A percentile compares a stretch with the other conserved stretches of the same genome.
Conservation (phyloP, 2,329 filamentous ascomycete species). For the Monosporascus cannonballus region DNA sequence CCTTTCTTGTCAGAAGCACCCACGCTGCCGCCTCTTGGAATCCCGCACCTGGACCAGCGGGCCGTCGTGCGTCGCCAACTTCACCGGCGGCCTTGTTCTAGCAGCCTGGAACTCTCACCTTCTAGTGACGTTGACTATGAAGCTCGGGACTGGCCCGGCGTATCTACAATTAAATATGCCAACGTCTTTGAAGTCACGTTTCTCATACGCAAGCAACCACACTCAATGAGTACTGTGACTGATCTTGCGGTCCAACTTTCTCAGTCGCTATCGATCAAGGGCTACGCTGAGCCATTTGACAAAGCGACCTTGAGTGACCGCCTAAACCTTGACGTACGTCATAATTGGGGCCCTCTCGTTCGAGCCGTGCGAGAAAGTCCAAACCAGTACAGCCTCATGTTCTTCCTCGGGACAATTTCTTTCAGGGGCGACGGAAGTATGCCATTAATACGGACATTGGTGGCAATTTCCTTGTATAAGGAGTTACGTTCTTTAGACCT, state of each 20-base stretch:
- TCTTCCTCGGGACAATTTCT: constrained; percentile 17
- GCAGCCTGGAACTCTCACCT: constrained; percentile 1
- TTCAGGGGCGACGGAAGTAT: constrained; percentile 20
- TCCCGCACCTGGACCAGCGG: constrained; percentile 14
- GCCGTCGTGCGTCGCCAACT: constrained; percentile 20
- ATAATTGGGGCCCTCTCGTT: constrained; percentile 20
- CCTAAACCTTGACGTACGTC: constrained; percentile 15
- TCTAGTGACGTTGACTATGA: constrained; percentile 9
- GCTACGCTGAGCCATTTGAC: constrained; percentile 13
- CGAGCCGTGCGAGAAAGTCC: constrained; percentile 8
- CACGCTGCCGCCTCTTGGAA: constrained; percentile 1
- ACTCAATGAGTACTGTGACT: constrained; percentile 10
- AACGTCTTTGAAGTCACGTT: constrained; percentile 12
- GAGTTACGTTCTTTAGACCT: constrained; percentile 31
- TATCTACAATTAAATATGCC: constrained; percentile 9
- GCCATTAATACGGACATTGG: constrained; percentile 25
- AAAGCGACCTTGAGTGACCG: constrained; percentile 17
- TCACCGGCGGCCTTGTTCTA: constrained; percentile 14
- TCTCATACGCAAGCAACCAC: constrained; percentile 6
- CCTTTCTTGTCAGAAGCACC: not conserved
- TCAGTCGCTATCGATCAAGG: constrained; percentile 12
- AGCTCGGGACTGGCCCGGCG: constrained; percentile 10
- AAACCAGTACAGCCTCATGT: constrained; percentile 14
- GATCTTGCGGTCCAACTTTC: constrained; percentile 15
- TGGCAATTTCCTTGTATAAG: constrained; percentile 36